phyloP scores from a whole-genome alignment of 345 rosid species.

The Gossypium ekmanianum region DNA sequence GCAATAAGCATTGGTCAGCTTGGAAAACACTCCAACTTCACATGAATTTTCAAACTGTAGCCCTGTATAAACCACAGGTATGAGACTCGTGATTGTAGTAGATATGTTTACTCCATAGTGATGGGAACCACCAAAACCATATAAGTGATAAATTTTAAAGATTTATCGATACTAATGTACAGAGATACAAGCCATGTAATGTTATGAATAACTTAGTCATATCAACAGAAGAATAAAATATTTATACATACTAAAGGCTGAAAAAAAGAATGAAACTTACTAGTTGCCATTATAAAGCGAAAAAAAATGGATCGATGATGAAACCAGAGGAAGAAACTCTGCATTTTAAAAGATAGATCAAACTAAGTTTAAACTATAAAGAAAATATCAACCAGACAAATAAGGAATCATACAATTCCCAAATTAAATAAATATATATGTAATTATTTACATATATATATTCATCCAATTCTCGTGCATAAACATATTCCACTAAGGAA shows the following conservation, averaged over 20 bases:
- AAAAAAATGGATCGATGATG: not conserved
- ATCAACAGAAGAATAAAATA: not conserved
- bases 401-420: not conserved
- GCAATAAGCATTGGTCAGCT: slow-evolving; percentile 43
- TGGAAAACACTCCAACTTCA: slow-evolving; percentile 47
- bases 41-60: slow-evolving; percentile 26
- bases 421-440: not conserved
- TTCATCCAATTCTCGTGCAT: not conserved
- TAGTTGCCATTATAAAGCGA: slow-evolving; percentile 8
- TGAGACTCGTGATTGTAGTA: not conserved
- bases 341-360: not conserved
- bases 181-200: not conserved
- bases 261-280: slow-evolving; percentile 1
- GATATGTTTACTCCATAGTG: not conserved
- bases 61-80: slow-evolving; percentile 2
- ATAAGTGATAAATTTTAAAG: not conserved
- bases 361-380: not conserved
- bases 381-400: not conserved
- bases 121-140: not conserved
- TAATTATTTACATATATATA: too few relatives aligned
- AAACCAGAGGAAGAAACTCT: not conserved
- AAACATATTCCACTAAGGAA: not conserved
- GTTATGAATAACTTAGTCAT: not conserved
- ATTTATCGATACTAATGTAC: not conserved
- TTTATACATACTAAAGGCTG: not conserved